Conservation (phyloP, 169 alveolate genomes). For the Eimeria necatrix region DNA sequence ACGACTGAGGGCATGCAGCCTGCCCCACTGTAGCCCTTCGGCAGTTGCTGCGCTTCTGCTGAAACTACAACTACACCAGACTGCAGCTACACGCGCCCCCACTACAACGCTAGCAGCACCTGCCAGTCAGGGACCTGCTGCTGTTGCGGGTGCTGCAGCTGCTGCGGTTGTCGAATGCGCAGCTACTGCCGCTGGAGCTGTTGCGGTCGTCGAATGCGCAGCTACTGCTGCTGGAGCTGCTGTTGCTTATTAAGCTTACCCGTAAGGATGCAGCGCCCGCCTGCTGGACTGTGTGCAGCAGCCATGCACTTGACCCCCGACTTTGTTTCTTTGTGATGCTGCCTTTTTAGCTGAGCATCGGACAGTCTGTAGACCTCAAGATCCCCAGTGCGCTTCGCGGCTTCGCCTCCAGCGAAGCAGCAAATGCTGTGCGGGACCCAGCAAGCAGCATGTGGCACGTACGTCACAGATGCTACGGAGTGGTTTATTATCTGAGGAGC, state of each 20-base stretch:
- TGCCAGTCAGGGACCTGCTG: background rate
- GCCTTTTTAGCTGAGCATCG: constrained; percentile 14
- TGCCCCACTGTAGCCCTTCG: no score
- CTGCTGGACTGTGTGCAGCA: constrained; percentile 4
- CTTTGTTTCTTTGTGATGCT: background rate
- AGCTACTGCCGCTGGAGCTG: background rate
- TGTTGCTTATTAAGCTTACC: background rate
- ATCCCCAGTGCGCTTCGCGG: constrained; percentile 1
- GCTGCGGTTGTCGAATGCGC: background rate
- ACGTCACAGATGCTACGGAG: background rate
- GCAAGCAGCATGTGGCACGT: constrained; percentile 29
- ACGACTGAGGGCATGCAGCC: no score
- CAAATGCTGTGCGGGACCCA: constrained; percentile 12
- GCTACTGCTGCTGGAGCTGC: background rate
- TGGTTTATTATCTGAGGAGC: constrained; percentile 7
- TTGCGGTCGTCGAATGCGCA: background rate
- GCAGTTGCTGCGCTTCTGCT: no score
- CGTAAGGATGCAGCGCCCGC: background rate
- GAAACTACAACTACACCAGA: no score
- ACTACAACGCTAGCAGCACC: no score
- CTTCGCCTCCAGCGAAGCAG: constrained; percentile 34
- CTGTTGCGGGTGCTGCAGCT: background rate
- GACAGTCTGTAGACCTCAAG: background rate
- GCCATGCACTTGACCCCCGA: constrained; percentile 6
- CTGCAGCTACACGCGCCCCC: no score